Evolutionary conservation across 73 alveolate species (phyloP).

Genomic region (Breviolum minutum): DNA sequence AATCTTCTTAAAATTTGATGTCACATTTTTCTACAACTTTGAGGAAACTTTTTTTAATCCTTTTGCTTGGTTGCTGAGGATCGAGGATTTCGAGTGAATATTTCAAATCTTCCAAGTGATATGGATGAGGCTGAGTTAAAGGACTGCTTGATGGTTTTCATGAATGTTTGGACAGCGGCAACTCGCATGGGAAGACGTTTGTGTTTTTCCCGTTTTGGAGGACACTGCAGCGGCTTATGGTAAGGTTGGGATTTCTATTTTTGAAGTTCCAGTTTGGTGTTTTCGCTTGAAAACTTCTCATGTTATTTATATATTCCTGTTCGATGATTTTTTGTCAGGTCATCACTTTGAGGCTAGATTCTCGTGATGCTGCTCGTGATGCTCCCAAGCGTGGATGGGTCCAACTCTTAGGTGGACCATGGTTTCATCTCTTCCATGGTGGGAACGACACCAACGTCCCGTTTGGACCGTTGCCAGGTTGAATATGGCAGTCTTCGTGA

Average conservation of each 20-base stretch:
- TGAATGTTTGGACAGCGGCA: not conserved
- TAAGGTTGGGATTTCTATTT: not conserved
- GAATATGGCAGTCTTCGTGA: constrained; percentile 76
- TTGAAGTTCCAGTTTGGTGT: not conserved
- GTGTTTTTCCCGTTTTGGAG: not conserved
- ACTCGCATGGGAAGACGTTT: not conserved
- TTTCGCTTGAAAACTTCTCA: not conserved
- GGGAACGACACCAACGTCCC: not conserved
- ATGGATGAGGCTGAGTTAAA: constrained; percentile 87
- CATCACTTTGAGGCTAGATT: constrained; percentile 19
- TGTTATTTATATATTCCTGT: no score
- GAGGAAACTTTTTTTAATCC: no score
- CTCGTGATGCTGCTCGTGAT: not conserved
- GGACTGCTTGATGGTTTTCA: not conserved
- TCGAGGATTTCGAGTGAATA: constrained; percentile 4
- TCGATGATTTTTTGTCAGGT: constrained; percentile 23
- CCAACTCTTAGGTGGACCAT: not conserved
- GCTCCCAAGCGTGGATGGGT: constrained; percentile 80
- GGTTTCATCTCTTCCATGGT: not conserved
- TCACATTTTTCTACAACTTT: no score
- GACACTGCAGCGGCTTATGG: constrained; percentile 61
- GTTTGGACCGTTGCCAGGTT: no score
- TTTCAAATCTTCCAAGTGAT: constrained; percentile 55
- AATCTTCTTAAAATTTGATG: no score
- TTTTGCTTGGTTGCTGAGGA: no score